A percentile compares a stretch with the other conserved stretches of the same genome.
These are phyloP conservation scores for Suaeda aralocaspica DNA, from an alignment of 148 eudicot genomes.

Conservation along the genomic window DNA sequence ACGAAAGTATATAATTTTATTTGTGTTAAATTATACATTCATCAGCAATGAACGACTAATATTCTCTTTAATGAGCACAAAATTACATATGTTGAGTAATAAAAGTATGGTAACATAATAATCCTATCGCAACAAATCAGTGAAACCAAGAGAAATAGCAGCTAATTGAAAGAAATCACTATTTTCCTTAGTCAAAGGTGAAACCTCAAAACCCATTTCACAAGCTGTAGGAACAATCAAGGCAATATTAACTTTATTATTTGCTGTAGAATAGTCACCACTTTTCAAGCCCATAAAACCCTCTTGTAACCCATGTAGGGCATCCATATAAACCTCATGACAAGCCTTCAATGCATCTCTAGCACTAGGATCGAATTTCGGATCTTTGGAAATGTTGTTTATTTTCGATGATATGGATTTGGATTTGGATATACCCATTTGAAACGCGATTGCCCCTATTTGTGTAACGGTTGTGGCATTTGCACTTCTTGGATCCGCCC, in stretches of 20 bases:
- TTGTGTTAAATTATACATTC: too few relatives aligned
- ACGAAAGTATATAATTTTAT: too few relatives aligned
- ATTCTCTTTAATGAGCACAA: too few relatives aligned
- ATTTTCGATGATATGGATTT: slow-evolving; percentile 9
- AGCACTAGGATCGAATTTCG: neutral
- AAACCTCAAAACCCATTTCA: slow-evolving; percentile 8
- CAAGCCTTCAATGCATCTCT: slow-evolving; percentile 8
- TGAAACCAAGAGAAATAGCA: slow-evolving; percentile 20
- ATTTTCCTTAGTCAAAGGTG: slow-evolving; percentile 18
- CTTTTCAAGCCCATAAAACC: slow-evolving; percentile 1
- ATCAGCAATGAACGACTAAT: too few relatives aligned
- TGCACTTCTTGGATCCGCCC: slow-evolving; percentile 10
- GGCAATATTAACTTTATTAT: neutral
- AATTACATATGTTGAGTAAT: neutral
- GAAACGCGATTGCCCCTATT: slow-evolving; percentile 13
- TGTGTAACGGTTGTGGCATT: slow-evolving; percentile 3
- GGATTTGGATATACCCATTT: slow-evolving; percentile 2
- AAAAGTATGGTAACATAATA: neutral
- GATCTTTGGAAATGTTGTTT: neutral
- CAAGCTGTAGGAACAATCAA: neutral
- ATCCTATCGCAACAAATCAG: slow-evolving; percentile 1
- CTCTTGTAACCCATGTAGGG: neutral
- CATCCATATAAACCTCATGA: slow-evolving; percentile 3
- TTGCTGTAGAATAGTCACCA: slow-evolving; percentile 10
- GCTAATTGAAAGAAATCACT: slow-evolving; percentile 17